These are phyloP conservation scores for Odontarrhena argentea DNA, from an alignment of 345 rosid genomes.

Conservation along the genomic window DNA sequence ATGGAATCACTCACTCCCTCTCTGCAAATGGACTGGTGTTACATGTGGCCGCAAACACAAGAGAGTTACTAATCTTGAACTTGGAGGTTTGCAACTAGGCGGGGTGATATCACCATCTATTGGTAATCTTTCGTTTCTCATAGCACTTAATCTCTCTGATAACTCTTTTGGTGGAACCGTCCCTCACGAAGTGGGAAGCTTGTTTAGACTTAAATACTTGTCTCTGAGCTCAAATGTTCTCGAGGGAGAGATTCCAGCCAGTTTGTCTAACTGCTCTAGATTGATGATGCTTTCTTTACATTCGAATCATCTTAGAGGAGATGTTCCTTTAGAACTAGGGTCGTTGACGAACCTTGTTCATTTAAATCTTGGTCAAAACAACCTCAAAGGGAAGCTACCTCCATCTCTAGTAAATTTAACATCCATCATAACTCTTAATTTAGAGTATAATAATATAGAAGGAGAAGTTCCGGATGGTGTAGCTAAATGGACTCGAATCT, in stretches of 20 bases:
- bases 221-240: neutral
- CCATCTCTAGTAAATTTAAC: neutral
- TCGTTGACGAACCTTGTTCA: neutral
- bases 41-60: constrained; percentile 23
- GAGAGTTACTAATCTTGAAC: neutral
- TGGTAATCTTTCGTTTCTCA: constrained; percentile 12
- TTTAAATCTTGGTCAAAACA: neutral
- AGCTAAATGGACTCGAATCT: neutral
- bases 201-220: neutral
- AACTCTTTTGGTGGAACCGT: neutral
- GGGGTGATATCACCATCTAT: constrained; percentile 12
- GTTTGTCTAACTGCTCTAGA: neutral
- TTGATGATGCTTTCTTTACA: neutral
- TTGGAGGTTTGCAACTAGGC: neutral
- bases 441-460: neutral
- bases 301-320: neutral
- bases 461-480: neutral
- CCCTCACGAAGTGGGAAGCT: neutral
- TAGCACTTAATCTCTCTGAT: neutral
- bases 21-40: constrained; percentile 39
- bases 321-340: neutral
- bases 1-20: constrained; percentile 36
- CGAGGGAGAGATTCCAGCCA: neutral
- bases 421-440: neutral
- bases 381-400: neutral